Conservation (phyloP, 2,329 filamentous ascomycete species). For the Mycosphaerelloides madeirae region DNA sequence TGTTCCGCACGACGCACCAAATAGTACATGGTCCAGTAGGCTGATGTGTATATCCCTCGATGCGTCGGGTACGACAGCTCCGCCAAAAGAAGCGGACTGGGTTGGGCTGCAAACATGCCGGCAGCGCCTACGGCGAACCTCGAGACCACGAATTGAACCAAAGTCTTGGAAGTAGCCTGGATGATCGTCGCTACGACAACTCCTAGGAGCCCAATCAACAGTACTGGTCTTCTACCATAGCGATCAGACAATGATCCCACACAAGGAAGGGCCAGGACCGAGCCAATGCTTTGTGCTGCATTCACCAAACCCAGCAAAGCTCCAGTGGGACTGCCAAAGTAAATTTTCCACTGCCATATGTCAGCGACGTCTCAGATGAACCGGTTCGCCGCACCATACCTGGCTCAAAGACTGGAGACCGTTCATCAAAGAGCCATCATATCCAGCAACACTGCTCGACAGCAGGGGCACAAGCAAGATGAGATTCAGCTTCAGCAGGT, state of each 20-base stretch:
- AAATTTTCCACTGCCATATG: slow-evolving; percentile 36
- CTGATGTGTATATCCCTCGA: slow-evolving; percentile 17
- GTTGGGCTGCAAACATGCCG: slow-evolving; percentile 22
- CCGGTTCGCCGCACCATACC: background rate
- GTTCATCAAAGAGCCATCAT: slow-evolving; percentile 45
- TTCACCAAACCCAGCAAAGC: slow-evolving; percentile 37
- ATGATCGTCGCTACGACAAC: slow-evolving; percentile 31
- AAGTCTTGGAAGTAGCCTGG: slow-evolving; percentile 28
- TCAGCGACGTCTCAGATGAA: background rate
- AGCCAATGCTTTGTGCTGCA: slow-evolving; percentile 36
- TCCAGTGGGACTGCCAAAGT: slow-evolving; percentile 38
- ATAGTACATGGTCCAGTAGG: slow-evolving; percentile 20
- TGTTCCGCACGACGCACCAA: too few relatives aligned
- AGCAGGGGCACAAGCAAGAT: slow-evolving; percentile 42
- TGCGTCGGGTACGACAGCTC: slow-evolving; percentile 22
- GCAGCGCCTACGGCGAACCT: slow-evolving; percentile 17
- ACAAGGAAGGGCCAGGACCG: slow-evolving; percentile 36
- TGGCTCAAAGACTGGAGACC: slow-evolving; percentile 37
- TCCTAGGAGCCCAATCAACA: slow-evolving; percentile 32
- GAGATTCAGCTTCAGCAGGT: slow-evolving; percentile 44
- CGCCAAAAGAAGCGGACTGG: slow-evolving; percentile 18
- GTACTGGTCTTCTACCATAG: slow-evolving; percentile 37
- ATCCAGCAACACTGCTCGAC: slow-evolving; percentile 42
- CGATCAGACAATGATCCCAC: slow-evolving; percentile 38
- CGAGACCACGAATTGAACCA: slow-evolving; percentile 21